Percentiles rank a stretch among this genome's conserved stretches.
phyloP scores from a whole-genome alignment of 768 basidiomycete genomes.

The Agaricus blazei region DNA sequence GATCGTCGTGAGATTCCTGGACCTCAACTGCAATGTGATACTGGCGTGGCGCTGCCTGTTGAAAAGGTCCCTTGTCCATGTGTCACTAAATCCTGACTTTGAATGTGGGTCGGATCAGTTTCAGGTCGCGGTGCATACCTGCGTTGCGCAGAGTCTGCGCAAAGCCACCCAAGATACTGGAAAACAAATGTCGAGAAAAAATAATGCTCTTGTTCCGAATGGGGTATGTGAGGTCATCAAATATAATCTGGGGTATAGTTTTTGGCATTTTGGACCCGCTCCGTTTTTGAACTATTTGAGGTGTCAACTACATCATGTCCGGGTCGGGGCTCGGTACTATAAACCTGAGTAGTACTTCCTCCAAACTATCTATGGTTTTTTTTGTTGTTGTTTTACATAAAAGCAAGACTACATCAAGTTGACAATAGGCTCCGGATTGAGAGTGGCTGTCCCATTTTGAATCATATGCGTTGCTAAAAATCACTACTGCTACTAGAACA shows the following conservation, averaged over 20 bases:
- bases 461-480: too few relatives aligned
- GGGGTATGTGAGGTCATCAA: constrained; percentile 2
- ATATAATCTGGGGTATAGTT: background rate
- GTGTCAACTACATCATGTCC: too few relatives aligned
- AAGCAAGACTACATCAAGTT: too few relatives aligned
- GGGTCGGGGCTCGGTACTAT: too few relatives aligned
- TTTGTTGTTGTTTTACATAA: too few relatives aligned
- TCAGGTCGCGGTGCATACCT: constrained; percentile 4
- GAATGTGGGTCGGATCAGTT: constrained; percentile 2
- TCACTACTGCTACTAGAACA: too few relatives aligned
- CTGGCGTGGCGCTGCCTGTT: constrained; percentile 7
- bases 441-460: too few relatives aligned
- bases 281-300: too few relatives aligned
- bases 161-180: background rate
- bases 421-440: too few relatives aligned
- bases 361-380: too few relatives aligned
- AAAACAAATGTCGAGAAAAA: background rate
- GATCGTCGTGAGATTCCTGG: constrained; percentile 9
- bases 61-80: constrained; percentile 1
- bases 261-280: background rate
- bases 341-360: background rate
- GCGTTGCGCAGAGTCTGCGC: constrained; percentile 7
- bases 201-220: constrained; percentile 1
- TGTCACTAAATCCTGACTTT: background rate
- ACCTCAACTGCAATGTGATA: constrained; percentile 9